phyloP scores from a whole-genome alignment of 2,329 filamentous ascomycete species.

The Thielaviopsis euricoi region DNA sequence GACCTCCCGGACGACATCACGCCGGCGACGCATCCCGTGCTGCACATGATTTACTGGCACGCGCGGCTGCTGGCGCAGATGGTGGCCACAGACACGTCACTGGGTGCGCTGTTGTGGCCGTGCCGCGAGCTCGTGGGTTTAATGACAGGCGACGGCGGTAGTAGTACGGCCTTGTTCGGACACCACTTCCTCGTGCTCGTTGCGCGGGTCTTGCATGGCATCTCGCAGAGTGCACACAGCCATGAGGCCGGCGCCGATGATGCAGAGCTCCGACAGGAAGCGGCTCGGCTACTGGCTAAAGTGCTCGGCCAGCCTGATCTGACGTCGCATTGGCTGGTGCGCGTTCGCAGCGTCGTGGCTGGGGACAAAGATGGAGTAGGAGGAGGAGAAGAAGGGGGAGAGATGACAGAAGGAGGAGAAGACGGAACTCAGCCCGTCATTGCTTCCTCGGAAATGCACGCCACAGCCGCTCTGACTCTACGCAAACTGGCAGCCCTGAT shows the following conservation, averaged over 20 bases:
- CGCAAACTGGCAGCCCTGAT: background rate
- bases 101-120: background rate
- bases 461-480: background rate
- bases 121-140: background rate
- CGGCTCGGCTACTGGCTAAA: slow-evolving; percentile 35
- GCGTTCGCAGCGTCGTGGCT: background rate
- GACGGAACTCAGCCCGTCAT: background rate
- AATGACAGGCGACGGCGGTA: too few relatives aligned
- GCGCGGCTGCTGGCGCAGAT: slow-evolving; percentile 47
- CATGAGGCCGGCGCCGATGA: background rate
- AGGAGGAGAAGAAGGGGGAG: background rate
- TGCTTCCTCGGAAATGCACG: background rate
- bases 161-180: slow-evolving; percentile 32
- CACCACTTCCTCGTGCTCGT: slow-evolving; percentile 49
- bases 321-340: background rate
- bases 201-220: slow-evolving; percentile 42
- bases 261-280: slow-evolving; percentile 39
- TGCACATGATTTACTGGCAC: slow-evolving; percentile 57
- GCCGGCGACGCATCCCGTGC: slow-evolving; percentile 32
- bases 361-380: background rate
- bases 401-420: background rate
- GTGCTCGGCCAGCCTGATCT: slow-evolving; percentile 24
- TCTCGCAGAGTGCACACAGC: slow-evolving; percentile 17
- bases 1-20: slow-evolving; percentile 42
- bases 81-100: slow-evolving; percentile 30